A percentile compares a stretch with the other conserved stretches of the same genome.
phyloP scores from a whole-genome alignment of 257 asterid genomes.

The Orobanche coerulescens region DNA sequence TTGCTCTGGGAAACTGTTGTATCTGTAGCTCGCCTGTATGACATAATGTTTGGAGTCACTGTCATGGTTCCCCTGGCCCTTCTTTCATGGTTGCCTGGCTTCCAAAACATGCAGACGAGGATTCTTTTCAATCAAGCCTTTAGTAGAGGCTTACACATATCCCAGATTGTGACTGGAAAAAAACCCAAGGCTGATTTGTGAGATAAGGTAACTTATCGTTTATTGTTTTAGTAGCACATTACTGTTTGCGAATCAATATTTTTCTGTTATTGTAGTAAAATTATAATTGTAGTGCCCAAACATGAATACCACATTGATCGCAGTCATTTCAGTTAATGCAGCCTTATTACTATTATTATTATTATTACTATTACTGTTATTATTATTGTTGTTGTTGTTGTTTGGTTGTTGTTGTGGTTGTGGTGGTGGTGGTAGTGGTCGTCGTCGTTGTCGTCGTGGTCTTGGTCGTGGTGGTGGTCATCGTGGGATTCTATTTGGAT shows the following conservation, averaged over 20 bases:
- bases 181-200: constrained; percentile 66
- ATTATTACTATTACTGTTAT: neutral
- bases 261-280: neutral
- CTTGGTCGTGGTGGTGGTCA: no score
- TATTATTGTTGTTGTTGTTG: neutral
- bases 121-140: constrained; percentile 93
- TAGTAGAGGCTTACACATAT: constrained; percentile 92
- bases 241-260: neutral
- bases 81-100: constrained; percentile 95
- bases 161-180: constrained; percentile 85
- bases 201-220: constrained; percentile 36
- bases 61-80: constrained; percentile 84
- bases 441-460: no score
- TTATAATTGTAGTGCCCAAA: neutral
- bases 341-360: neutral
- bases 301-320: neutral
- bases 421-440: no score
- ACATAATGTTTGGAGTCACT: constrained; percentile 83
- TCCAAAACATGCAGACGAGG: constrained; percentile 98
- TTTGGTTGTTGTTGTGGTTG: neutral
- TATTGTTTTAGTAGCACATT: neutral
- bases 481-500: neutral
- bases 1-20: constrained; percentile 65
- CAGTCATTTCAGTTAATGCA: neutral
- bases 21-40: constrained; percentile 79